Percentiles rank a stretch among this genome's conserved stretches.
Evolutionary conservation across 306 rosid species (phyloP).

Genomic region (Benincasa hispida): DNA sequence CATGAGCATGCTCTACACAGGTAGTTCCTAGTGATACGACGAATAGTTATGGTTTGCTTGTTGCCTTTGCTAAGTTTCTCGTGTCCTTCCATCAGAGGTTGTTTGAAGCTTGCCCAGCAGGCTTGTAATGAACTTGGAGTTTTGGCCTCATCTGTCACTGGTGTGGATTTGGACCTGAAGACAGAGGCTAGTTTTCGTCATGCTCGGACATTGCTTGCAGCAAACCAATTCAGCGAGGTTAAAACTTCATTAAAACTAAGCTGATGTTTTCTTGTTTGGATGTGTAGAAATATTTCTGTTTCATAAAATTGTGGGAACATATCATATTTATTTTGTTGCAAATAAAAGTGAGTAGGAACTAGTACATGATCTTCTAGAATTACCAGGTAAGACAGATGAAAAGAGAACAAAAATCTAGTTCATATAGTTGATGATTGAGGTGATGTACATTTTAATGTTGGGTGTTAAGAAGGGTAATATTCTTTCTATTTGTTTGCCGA

Average conservation of each 20-base stretch:
- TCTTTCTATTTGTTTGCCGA: neutral
- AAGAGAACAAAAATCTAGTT: neutral
- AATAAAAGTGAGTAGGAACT: neutral
- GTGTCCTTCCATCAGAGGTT: conserved; percentile 44
- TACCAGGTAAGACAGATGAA: neutral
- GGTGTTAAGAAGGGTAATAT: neutral
- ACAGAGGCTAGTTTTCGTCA: conserved; percentile 90
- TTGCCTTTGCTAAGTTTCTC: neutral
- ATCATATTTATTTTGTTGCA: neutral
- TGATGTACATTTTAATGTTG: neutral
- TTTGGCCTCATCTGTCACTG: conserved; percentile 77
- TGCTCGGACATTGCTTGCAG: conserved; percentile 85
- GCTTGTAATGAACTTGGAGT: conserved; percentile 88
- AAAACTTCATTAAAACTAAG: conserved; percentile 3
- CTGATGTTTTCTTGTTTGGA: neutral
- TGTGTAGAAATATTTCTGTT: neutral
- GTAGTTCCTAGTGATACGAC: conserved; percentile 16
- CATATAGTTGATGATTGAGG: neutral
- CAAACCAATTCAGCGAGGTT: conserved; percentile 93
- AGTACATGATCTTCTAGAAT: neutral
- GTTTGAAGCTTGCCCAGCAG: conserved; percentile 79
- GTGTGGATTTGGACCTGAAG: conserved; percentile 91
- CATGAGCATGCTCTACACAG: conserved; percentile 81
- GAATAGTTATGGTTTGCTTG: neutral
- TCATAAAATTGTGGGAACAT: neutral